A percentile compares a stretch with the other conserved stretches of the same genome.
Evolutionary conservation across 2,329 filamentous ascomycete genomes (phyloP).

Genomic region (Whalleya microplaca): DNA sequence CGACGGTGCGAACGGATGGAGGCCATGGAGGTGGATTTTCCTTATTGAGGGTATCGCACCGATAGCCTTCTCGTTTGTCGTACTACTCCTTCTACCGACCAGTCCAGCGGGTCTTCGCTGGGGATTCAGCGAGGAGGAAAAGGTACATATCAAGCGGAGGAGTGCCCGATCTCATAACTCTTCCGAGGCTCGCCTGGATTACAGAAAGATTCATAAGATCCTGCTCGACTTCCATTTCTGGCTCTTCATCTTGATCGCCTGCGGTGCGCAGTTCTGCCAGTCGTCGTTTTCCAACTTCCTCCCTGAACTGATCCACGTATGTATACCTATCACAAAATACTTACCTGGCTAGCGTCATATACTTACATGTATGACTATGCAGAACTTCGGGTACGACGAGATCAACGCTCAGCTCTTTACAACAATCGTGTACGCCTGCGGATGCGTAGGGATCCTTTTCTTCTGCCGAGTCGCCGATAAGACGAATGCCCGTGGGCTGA

Average conservation of each 20-base stretch:
- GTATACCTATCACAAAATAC: neutral
- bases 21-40: conserved; percentile 32
- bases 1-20: conserved; percentile 29
- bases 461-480: conserved; percentile 28
- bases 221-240: conserved; percentile 32
- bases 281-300: conserved; percentile 30
- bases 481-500: conserved; percentile 23
- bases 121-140: conserved; percentile 27
- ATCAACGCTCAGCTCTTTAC: conserved; percentile 30
- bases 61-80: conserved; percentile 26
- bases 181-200: conserved; percentile 12
- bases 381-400: conserved; percentile 28
- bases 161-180: conserved; percentile 28
- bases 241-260: conserved; percentile 28
- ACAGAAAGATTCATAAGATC: conserved; percentile 22
- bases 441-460: conserved; percentile 29
- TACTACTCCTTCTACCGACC: conserved; percentile 24
- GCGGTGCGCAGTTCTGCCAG: conserved; percentile 28
- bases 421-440: conserved; percentile 29
- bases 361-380: neutral
- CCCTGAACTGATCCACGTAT: conserved; percentile 19
- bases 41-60: conserved; percentile 30
- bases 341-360: neutral
- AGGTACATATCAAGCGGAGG: conserved; percentile 23
- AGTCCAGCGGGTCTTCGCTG: conserved; percentile 18